phyloP scores from a whole-genome alignment of 257 asterid genomes.

The Przewalskia tangutica region DNA sequence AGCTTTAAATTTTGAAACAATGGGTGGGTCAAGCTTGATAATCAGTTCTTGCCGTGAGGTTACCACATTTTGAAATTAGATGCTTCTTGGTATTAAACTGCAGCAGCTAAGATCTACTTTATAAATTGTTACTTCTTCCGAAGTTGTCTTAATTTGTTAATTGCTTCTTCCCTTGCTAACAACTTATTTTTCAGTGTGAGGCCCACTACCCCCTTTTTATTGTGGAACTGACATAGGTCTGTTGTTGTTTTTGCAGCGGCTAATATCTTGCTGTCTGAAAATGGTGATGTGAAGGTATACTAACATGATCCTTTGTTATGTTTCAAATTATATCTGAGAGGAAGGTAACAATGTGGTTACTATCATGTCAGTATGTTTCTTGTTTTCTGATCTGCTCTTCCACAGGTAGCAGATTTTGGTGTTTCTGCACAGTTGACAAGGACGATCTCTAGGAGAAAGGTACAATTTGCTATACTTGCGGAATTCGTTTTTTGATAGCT shows the following conservation, averaged over 20 bases:
- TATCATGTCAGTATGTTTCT: not conserved
- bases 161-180: not conserved
- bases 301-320: not conserved
- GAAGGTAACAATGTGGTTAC: not conserved
- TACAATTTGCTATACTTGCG: conserved; percentile 6
- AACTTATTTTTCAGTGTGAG: not conserved
- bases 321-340: conserved; percentile 8
- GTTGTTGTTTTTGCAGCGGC: conserved; percentile 67
- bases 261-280: conserved; percentile 87
- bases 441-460: conserved; percentile 98
- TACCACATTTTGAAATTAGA: not conserved
- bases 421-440: conserved; percentile 98
- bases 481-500: not conserved
- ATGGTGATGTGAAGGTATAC: conserved; percentile 93
- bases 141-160: not conserved
- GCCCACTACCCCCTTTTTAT: not conserved
- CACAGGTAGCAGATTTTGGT: conserved; percentile 99
- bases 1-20: not conserved
- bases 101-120: not conserved
- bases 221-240: not conserved
- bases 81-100: conserved; percentile 2
- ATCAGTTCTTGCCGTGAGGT: not conserved
- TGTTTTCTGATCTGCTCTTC: not conserved
- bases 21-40: not conserved
- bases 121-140: not conserved